phyloP scores from a whole-genome alignment of 371 early-diverging fungal species.

The Globomyces sp. region DNA sequence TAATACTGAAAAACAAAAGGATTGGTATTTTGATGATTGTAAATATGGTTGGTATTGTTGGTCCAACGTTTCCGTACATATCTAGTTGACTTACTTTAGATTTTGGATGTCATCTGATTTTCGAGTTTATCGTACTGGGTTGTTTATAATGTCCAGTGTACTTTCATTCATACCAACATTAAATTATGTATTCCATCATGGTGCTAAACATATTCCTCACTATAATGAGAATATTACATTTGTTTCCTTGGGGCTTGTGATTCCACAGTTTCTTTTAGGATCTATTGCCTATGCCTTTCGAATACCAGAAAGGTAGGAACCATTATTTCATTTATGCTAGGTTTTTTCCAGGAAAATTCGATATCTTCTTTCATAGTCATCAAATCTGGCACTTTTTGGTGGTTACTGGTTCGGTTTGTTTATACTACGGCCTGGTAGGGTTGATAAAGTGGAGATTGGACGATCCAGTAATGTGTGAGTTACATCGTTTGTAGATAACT shows the following conservation, averaged over 20 bases:
- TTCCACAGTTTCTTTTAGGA: conserved; percentile 72
- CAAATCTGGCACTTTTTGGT: conserved; percentile 91
- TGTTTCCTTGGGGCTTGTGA: conserved; percentile 67
- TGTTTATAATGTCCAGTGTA: not conserved
- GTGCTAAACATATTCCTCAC: conserved; percentile 3
- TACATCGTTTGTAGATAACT: no score
- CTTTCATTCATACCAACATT: not conserved
- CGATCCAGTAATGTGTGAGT: no score
- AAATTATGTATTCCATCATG: conserved; percentile 9
- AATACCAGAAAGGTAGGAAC: conserved; percentile 54
- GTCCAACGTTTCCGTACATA: conserved; percentile 22
- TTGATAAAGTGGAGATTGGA: conserved; percentile 14
- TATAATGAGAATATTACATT: conserved; percentile 23
- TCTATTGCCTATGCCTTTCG: conserved; percentile 80
- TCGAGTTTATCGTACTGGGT: not conserved
- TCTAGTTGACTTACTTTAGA: no score
- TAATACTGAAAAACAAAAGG: conserved; percentile 10
- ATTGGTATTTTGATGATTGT: conserved; percentile 16
- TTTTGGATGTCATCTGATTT: not conserved
- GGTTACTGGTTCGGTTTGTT: conserved; percentile 62
- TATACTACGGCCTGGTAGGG: conserved; percentile 20
- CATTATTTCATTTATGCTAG: not conserved
- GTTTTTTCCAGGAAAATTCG: conserved; percentile 59
- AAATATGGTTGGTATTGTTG: conserved; percentile 32
- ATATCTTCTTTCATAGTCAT: conserved; percentile 74